Percentiles rank a stretch among this genome's conserved stretches.
Evolutionary conservation across 1,284 basidiomycete genomes (phyloP).

Genomic region (Pseudozyma sp.): DNA sequence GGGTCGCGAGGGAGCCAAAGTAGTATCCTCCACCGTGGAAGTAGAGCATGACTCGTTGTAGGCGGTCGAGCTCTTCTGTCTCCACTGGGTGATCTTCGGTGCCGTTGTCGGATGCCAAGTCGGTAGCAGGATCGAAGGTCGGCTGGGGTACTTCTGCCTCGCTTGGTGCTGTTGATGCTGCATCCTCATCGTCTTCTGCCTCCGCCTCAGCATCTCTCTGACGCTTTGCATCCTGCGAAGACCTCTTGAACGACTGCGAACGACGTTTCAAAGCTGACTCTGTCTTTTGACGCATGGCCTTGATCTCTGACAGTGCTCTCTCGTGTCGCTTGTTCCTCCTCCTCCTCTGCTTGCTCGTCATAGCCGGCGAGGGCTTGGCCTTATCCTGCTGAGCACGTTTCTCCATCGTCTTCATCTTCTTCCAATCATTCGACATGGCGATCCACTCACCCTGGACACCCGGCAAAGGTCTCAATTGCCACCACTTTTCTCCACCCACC

Average conservation of each 20-base stretch:
- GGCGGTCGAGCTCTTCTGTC: constrained; percentile 60
- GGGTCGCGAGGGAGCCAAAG: constrained; percentile 73
- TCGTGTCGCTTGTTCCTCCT: constrained; percentile 38
- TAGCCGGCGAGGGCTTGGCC: constrained; percentile 2
- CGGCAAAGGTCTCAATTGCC: constrained; percentile 74
- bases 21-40: constrained; percentile 70
- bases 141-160: constrained; percentile 13
- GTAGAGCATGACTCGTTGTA: constrained; percentile 65
- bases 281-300: constrained; percentile 34
- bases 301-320: constrained; percentile 35
- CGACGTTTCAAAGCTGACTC: constrained; percentile 26
- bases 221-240: constrained; percentile 2
- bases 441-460: constrained; percentile 93
- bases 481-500: constrained; percentile 93
- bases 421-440: constrained; percentile 72
- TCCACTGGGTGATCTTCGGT: constrained; percentile 13
- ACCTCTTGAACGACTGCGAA: constrained; percentile 24
- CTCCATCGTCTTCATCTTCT: constrained; percentile 61
- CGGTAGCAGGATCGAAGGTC: constrained; percentile 50
- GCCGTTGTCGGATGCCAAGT: constrained; percentile 46
- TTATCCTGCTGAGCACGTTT: constrained; percentile 20
- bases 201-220: not conserved
- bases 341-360: constrained; percentile 1
- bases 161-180: constrained; percentile 8
- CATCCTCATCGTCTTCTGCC: constrained; percentile 1